phyloP scores from a whole-genome alignment of 305 asterid species.

The Fraxinus floribunda region DNA sequence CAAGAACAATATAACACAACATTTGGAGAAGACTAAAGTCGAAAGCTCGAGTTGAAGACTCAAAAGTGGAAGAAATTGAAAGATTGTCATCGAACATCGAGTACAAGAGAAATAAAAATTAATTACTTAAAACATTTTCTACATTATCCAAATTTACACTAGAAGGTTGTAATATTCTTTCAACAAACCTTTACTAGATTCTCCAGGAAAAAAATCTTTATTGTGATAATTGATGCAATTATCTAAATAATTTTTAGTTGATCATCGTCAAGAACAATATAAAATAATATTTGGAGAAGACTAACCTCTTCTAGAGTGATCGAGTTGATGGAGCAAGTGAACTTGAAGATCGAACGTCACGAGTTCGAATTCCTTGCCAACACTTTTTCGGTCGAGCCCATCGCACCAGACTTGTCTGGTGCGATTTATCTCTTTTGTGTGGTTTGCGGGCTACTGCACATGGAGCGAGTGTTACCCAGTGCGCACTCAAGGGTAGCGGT shows the following conservation, averaged over 20 bases:
- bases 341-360: too few species aligned
- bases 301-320: too few species aligned
- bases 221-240: neutral
- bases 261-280: neutral
- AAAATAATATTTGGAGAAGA: too few species aligned
- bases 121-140: neutral
- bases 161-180: neutral
- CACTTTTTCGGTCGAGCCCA: too few species aligned
- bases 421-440: too few species aligned
- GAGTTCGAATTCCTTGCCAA: too few species aligned
- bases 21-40: neutral
- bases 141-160: neutral
- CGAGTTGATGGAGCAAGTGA: too few species aligned
- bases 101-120: neutral
- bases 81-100: neutral
- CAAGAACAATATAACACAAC: neutral
- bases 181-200: neutral
- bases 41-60: neutral
- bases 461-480: too few species aligned
- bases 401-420: too few species aligned
- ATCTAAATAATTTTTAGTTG: neutral
- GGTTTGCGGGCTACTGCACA: too few species aligned
- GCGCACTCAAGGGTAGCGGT: too few species aligned
- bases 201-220: neutral
- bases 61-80: neutral